A percentile compares a stretch with the other conserved stretches of the same genome.
Evolutionary conservation across 2,329 filamentous ascomycete species (phyloP).

Genomic region (Calonectria honghensis): DNA sequence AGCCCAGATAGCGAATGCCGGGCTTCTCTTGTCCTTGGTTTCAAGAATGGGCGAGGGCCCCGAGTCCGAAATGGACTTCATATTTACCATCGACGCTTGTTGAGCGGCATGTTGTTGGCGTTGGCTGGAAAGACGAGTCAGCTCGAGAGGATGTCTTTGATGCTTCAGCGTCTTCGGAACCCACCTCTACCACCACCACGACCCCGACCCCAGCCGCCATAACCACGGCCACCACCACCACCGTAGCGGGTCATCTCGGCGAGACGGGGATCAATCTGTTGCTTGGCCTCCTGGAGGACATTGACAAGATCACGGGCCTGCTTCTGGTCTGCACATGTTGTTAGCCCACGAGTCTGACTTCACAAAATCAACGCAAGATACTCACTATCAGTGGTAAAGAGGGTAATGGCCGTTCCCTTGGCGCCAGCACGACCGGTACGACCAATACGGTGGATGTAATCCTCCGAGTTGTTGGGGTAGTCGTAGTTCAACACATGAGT

Average conservation of each 20-base stretch:
- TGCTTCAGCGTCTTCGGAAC: conserved; percentile 61
- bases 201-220: conserved; percentile 82
- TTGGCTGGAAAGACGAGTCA: conserved; percentile 64
- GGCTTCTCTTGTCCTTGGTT: conserved; percentile 42
- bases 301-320: conserved; percentile 97
- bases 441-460: conserved; percentile 98
- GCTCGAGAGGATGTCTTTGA: conserved; percentile 58
- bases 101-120: conserved; percentile 70
- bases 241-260: conserved; percentile 96
- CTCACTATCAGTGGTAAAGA: conserved; percentile 99
- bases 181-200: conserved; percentile 72
- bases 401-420: conserved; percentile 96
- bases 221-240: conserved; percentile 85
- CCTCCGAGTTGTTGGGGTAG: conserved; percentile 99
- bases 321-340: conserved; percentile 81
- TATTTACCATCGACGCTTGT: conserved; percentile 71
- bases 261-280: conserved; percentile 96
- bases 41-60: conserved; percentile 41
- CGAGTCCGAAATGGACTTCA: conserved; percentile 40
- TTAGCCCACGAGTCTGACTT: conserved; percentile 57
- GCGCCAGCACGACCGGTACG: conserved; percentile 96
- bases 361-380: conserved; percentile 56
- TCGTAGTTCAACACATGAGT: conserved; percentile 99
- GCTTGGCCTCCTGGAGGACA: conserved; percentile 96
- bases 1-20: conserved; percentile 44